These are phyloP conservation scores for Begonia loranthoides DNA, from an alignment of 306 rosid genomes.

Conservation along the genomic window DNA sequence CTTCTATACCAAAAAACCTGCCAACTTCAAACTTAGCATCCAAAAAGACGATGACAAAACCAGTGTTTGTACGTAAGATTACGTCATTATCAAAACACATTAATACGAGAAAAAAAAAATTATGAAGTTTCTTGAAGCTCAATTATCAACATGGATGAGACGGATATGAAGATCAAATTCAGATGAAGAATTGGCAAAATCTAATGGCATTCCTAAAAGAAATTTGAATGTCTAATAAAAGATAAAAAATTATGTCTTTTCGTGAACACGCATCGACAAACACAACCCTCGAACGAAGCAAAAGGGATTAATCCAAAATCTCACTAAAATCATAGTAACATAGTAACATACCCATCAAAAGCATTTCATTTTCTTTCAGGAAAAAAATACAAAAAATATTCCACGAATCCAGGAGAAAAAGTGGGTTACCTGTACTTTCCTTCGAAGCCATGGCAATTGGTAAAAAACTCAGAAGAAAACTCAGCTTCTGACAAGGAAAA, in stretches of 20 bases:
- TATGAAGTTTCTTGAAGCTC: not conserved
- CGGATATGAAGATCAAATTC: slow-evolving; percentile 1
- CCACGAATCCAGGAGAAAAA: slow-evolving; percentile 7
- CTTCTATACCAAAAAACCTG: not conserved
- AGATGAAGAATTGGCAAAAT: not conserved
- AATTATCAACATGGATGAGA: not conserved
- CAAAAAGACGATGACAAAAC: not conserved
- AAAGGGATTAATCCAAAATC: too few species aligned
- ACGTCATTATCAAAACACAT: slow-evolving; percentile 3
- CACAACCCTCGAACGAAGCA: too few species aligned
- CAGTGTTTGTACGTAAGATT: too few species aligned
- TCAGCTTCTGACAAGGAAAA: not conserved
- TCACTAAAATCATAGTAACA: too few species aligned
- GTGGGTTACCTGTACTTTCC: not conserved
- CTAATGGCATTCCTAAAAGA: too few species aligned
- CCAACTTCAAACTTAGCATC: not conserved
- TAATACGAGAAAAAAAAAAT: not conserved
- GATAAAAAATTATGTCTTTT: too few species aligned
- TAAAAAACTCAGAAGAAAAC: slow-evolving; percentile 7
- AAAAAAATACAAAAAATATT: too few species aligned
- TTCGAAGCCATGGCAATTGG: not conserved
- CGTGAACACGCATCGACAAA: too few species aligned
- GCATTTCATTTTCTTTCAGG: too few species aligned
- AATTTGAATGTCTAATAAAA: too few species aligned
- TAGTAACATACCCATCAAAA: too few species aligned